phyloP scores from a whole-genome alignment of 2,329 filamentous ascomycete species.

The Dothidotthia symphoricarpi region DNA sequence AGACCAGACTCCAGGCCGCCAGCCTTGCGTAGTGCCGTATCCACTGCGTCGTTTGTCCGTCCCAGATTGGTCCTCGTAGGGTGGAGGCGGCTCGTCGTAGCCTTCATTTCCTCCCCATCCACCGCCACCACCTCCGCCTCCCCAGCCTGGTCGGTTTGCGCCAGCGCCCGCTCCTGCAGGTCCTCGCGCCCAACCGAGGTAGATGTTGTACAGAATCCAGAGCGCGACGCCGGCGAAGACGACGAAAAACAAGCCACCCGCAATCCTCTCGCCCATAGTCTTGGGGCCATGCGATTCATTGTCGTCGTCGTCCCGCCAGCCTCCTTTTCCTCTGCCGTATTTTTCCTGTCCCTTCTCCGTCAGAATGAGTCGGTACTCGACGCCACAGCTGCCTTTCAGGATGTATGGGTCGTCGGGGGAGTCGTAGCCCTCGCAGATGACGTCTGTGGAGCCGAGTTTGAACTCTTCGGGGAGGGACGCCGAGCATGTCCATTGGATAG shows the following conservation, averaged over 20 bases:
- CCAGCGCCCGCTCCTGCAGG: constrained; percentile 22
- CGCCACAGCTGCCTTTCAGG: constrained; percentile 88
- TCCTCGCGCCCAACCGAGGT: constrained; percentile 30
- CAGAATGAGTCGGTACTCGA: constrained; percentile 79
- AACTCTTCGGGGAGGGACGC: constrained; percentile 61
- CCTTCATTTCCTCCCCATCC: constrained; percentile 35
- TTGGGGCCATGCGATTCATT: constrained; percentile 42
- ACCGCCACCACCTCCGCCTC: constrained; percentile 45
- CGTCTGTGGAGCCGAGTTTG: constrained; percentile 81
- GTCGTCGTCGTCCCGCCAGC: constrained; percentile 33
- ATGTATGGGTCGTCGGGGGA: constrained; percentile 76
- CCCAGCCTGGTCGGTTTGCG: constrained; percentile 35
- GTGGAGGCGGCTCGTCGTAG: constrained; percentile 52
- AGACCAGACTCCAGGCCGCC: constrained; percentile 74
- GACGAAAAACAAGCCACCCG: constrained; percentile 56
- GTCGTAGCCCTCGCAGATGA: constrained; percentile 87
- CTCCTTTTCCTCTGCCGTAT: constrained; percentile 58
- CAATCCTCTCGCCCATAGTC: constrained; percentile 31
- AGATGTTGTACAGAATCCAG: constrained; percentile 63
- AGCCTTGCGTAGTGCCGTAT: constrained; percentile 46
- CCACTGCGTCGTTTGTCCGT: constrained; percentile 16
- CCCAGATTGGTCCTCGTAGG: constrained; percentile 44
- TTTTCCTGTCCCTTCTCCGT: constrained; percentile 72
- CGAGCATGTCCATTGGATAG: constrained; percentile 91
- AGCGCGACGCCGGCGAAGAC: constrained; percentile 60